phyloP scores from a whole-genome alignment of 2,329 filamentous ascomycete species.

The Fusarium sp. region DNA sequence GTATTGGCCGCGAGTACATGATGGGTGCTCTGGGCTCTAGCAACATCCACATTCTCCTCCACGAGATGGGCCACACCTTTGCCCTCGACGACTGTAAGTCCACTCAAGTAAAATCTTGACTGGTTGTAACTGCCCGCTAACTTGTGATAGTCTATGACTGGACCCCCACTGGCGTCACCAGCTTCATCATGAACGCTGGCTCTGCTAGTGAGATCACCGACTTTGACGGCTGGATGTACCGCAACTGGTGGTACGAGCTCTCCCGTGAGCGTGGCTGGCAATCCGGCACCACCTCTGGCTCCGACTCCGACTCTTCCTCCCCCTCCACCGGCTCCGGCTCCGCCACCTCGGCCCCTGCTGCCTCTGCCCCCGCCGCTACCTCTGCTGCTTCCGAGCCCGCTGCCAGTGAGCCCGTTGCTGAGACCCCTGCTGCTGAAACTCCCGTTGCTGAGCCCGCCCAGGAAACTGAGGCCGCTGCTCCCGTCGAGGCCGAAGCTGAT shows the following conservation, averaged over 20 bases:
- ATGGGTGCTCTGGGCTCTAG: constrained; percentile 54
- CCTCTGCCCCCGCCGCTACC: neutral
- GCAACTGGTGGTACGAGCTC: constrained; percentile 62
- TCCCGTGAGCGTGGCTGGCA: constrained; percentile 52
- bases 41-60: constrained; percentile 62
- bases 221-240: constrained; percentile 66
- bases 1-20: constrained; percentile 62
- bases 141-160: constrained; percentile 53
- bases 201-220: constrained; percentile 60
- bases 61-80: constrained; percentile 64
- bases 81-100: constrained; percentile 58
- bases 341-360: neutral
- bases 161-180: constrained; percentile 58
- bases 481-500: neutral
- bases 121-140: constrained; percentile 10
- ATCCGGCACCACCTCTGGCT: constrained; percentile 5
- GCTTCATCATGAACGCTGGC: constrained; percentile 64
- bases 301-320: neutral
- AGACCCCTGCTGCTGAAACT: neutral
- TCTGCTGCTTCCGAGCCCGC: neutral
- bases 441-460: neutral
- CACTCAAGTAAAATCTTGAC: neutral
- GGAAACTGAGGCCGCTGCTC: neutral
- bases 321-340: neutral
- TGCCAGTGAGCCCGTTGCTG: neutral